These are phyloP conservation scores for Colletotrichum gloeosporioides DNA, from an alignment of 2,329 filamentous ascomycete genomes.

Conservation along the genomic window DNA sequence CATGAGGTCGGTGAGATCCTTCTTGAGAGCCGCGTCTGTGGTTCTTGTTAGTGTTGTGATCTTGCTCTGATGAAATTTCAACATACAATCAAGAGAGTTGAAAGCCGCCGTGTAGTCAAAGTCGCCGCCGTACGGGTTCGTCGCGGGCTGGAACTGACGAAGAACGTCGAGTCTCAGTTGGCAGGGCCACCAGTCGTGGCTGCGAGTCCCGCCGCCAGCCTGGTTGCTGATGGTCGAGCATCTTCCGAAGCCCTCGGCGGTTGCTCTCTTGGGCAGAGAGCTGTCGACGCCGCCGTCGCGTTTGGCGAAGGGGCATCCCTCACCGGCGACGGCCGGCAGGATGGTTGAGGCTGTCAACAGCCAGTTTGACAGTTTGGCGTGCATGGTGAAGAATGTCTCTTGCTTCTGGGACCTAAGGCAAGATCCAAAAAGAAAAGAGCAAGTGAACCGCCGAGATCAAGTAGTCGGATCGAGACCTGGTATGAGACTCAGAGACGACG, in stretches of 20 bases:
- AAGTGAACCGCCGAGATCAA: background rate
- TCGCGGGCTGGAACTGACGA: slow-evolving; percentile 69
- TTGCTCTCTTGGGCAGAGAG: slow-evolving; percentile 7
- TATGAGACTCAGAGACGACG: background rate
- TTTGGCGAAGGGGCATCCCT: slow-evolving; percentile 16
- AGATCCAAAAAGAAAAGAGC: background rate
- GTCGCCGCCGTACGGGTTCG: slow-evolving; percentile 68
- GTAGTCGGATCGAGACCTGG: background rate
- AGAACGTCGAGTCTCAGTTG: slow-evolving; percentile 73
- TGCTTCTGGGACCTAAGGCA: background rate
- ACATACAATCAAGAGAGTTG: slow-evolving; percentile 67
- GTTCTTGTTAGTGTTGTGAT: background rate
- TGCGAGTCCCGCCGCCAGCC: slow-evolving; percentile 69
- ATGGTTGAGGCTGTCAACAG: slow-evolving; percentile 11
- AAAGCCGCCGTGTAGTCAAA: slow-evolving; percentile 78
- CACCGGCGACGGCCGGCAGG: background rate
- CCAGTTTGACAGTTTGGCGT: slow-evolving; percentile 14
- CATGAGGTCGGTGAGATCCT: slow-evolving; percentile 74
- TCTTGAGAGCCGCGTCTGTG: slow-evolving; percentile 68
- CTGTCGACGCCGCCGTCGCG: slow-evolving; percentile 9
- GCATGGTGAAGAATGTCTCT: background rate
- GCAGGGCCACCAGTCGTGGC: slow-evolving; percentile 78
- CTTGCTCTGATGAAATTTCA: rapidly evolving
- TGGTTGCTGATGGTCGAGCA: slow-evolving; percentile 35
- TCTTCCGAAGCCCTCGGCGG: background rate